Evolutionary conservation across 208 protist species (phyloP), one percentile per base, ranked within the genome.

Genomic region (Angomonas ambiguus): DNA sequence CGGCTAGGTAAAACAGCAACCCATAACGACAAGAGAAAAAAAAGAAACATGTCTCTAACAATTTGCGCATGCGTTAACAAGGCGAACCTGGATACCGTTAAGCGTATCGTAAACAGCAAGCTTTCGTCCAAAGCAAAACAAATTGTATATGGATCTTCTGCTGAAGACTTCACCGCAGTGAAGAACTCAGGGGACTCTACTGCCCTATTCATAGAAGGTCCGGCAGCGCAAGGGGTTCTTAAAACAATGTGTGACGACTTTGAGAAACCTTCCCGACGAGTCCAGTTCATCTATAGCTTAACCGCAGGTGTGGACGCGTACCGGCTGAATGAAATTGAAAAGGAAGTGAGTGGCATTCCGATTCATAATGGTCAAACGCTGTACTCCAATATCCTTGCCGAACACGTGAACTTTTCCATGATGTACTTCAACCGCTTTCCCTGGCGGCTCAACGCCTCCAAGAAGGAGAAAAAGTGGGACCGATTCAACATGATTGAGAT

Each of bases 401-500:
- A 96, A 77, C 77, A 92, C 61, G 79, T 92, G 13, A 56, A 85
- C 18, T 92, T 83, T 71, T 60, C 77, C 49, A 88, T 91, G 79
- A 11, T 91, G 28, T 89, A 96, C 84, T 96, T 96, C 77, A 92
- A 94, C 77, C 83, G 85, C 51, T 72, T 62, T 24, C 71, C 83
- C 20, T 88, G 87, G 87, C 80, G 86, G 18, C 57, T 90, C 28
- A 67, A 73, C 68, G 69, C 27, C 33, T 74, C 70, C 30, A 84
- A 85, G 49, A 61, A 56, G 4, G 77, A 66, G 64, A 83, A 73
- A 72, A 83, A 87, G 74, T 96, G 85, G 85, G 83, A 92, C 32
- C 69, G 66, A n/a, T 96, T 87, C 73, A 74, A 74, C 72, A 87
- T 83, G 69, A 68, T 67, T n/a, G 74, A 83, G 32, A 28, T 92